Base-by-base conservation (phyloP, 139 green algal species). In the Chlamydomonas applanata region DNA sequence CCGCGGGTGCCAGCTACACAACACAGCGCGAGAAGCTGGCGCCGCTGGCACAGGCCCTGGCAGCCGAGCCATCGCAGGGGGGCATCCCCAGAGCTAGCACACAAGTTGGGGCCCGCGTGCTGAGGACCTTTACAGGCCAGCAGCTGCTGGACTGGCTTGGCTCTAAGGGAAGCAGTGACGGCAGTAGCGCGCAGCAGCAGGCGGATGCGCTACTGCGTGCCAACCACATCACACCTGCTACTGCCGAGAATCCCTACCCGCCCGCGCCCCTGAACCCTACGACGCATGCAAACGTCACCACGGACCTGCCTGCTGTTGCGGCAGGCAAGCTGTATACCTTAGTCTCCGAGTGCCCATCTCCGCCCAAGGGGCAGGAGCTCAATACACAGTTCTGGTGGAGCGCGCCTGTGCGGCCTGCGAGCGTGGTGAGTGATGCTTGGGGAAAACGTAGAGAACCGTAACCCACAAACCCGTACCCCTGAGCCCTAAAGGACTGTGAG, bases 381-480 rank as follows among this genome's bases (percentile, higher is more conserved):
- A 93, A 93, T 46, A 66, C 29, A 4, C 85, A 87, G 61, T 89
- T 83, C 45, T 75, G 33, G 44, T 96, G 90, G 90, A 82, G 79
- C 70, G 84, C 83, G 11, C 60, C 73, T 4, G 82, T 83, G 0
- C 71, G 85, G 30, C 77, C 79, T 0, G 83, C 86, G 0, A 72
- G 27, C 3, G 45, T 85, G 72, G 87, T 89, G 36, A 17, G 66
- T n/a, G 3, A n/a, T n/a, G n/a, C n/a, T n/a, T n/a, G n/a, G n/a
- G n/a, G n/a, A n/a, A n/a, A n/a, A n/a, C n/a, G n/a, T n/a, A n/a
- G n/a, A n/a, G n/a, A n/a, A n/a, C n/a, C n/a, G n/a, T n/a, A n/a
- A n/a, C n/a, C n/a, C n/a, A n/a, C n/a, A n/a, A n/a, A n/a, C n/a
- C n/a, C n/a, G n/a, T n/a, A n/a, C n/a, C n/a, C n/a, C n/a, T n/a